Evolutionary conservation across 345 rosid genomes (phyloP).

Genomic region (Eucalyptus cloeziana): DNA sequence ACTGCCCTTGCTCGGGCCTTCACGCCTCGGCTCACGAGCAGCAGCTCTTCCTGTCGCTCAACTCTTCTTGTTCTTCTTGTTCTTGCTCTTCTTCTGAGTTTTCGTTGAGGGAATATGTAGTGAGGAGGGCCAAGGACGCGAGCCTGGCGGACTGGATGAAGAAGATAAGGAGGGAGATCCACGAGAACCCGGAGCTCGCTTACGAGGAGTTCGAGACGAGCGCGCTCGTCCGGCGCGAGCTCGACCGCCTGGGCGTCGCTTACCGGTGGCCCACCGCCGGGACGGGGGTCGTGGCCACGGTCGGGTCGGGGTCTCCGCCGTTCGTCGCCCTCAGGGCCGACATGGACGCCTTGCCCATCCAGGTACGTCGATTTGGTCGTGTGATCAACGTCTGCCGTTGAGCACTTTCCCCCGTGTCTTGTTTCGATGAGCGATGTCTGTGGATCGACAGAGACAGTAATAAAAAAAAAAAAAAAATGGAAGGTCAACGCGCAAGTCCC

Average conservation of each 20-base stretch:
- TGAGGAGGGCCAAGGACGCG: slow-evolving; percentile 13
- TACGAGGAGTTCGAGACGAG: slow-evolving; percentile 49
- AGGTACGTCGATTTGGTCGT: slow-evolving; percentile 9
- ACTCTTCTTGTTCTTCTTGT: neutral
- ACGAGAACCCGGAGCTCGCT: slow-evolving; percentile 53
- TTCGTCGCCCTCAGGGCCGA: slow-evolving; percentile 61
- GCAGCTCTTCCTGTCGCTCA: neutral
- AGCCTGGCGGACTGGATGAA: slow-evolving; percentile 30
- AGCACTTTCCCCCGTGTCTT: neutral
- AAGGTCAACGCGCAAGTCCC: neutral
- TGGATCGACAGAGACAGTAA: neutral
- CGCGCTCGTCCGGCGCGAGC: slow-evolving; percentile 30
- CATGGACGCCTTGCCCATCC: slow-evolving; percentile 68
- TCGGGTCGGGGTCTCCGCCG: slow-evolving; percentile 50
- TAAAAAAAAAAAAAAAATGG: neutral
- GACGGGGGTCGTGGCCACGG: slow-evolving; percentile 44
- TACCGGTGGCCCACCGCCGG: slow-evolving; percentile 47
- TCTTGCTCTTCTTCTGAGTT: neutral
- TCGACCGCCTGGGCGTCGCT: slow-evolving; percentile 38
- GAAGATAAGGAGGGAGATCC: slow-evolving; percentile 34
- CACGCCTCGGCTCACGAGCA: neutral
- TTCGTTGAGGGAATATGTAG: slow-evolving; percentile 1
- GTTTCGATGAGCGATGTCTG: neutral
- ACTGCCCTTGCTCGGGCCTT: neutral
- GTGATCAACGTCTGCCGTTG: neutral